Percentiles rank a stretch among this genome's conserved stretches.
phyloP scores from a whole-genome alignment of 768 basidiomycete genomes.

The Suillus decipiens region DNA sequence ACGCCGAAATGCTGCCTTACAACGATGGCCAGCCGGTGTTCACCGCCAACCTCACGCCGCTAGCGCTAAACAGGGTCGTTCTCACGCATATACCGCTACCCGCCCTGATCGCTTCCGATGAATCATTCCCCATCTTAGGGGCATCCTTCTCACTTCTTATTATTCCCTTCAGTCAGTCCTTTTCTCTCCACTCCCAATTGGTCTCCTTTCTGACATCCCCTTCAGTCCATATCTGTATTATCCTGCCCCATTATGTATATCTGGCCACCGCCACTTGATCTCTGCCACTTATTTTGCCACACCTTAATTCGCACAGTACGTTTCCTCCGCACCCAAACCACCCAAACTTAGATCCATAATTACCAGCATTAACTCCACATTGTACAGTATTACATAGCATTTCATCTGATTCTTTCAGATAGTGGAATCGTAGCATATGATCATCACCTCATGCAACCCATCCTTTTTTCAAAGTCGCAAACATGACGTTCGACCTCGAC shows the following conservation, averaged over 20 bases:
- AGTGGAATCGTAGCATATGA: slow-evolving; percentile 8
- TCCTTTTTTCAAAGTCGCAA: too few species aligned
- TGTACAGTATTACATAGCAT: slow-evolving; percentile 11
- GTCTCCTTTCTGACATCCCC: neutral
- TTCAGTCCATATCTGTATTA: neutral
- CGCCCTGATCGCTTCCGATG: slow-evolving; percentile 7
- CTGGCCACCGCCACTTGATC: neutral
- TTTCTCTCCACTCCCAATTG: neutral
- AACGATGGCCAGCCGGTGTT: slow-evolving; percentile 23
- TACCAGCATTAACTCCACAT: slow-evolving; percentile 8
- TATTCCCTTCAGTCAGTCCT: neutral
- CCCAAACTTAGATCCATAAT: neutral
- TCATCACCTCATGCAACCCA: neutral
- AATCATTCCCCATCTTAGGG: slow-evolving; percentile 2
- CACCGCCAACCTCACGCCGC: slow-evolving; percentile 12
- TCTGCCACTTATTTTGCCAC: slow-evolving; percentile 5
- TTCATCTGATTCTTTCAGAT: slow-evolving; percentile 3
- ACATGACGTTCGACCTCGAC: neutral
- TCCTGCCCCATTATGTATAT: neutral
- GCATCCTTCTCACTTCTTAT: neutral
- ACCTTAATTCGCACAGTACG: slow-evolving; percentile 6
- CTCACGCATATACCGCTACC: slow-evolving; percentile 5
- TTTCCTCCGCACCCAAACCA: neutral
- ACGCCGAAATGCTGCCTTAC: slow-evolving; percentile 27
- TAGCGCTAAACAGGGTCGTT: slow-evolving; percentile 3